Conservation (phyloP, 805 yeast genomes). For the Candida tibetensis region DNA sequence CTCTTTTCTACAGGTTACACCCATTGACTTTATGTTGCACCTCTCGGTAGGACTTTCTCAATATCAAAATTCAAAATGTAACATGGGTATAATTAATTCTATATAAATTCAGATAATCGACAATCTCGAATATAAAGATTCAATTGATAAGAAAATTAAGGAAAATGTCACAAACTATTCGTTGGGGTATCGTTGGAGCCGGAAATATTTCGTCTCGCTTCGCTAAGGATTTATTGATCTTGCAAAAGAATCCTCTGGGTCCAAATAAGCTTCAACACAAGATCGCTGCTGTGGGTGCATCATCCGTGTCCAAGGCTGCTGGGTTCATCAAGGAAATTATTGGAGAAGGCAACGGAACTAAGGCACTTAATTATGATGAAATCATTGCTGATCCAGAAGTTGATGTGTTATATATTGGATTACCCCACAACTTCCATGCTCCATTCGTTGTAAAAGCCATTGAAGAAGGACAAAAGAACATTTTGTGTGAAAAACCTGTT, state of each 20-base stretch:
- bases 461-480: constrained; percentile 46
- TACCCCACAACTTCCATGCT: constrained; percentile 53
- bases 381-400: constrained; percentile 42
- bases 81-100: no score
- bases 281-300: constrained; percentile 39
- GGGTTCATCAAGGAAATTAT: constrained; percentile 26
- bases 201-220: constrained; percentile 49
- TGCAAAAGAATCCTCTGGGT: constrained; percentile 19
- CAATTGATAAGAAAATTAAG: no score
- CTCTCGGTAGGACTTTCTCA: no score
- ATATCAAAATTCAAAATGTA: no score
- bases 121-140: no score
- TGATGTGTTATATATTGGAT: constrained; percentile 52
- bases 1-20: no score
- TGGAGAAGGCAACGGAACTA: constrained; percentile 16
- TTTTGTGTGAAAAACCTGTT: constrained; percentile 55
- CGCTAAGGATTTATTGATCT: constrained; percentile 34
- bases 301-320: constrained; percentile 33
- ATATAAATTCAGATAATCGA: no score
- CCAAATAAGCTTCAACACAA: constrained; percentile 28
- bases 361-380: constrained; percentile 37
- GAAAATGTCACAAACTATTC: constrained; percentile 1
- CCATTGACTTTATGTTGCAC: no score
- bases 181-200: constrained; percentile 52
- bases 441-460: constrained; percentile 44